These are phyloP conservation scores for Chlamydomonas asymmetrica DNA, from an alignment of 139 green algal species.

Conservation along the genomic window DNA sequence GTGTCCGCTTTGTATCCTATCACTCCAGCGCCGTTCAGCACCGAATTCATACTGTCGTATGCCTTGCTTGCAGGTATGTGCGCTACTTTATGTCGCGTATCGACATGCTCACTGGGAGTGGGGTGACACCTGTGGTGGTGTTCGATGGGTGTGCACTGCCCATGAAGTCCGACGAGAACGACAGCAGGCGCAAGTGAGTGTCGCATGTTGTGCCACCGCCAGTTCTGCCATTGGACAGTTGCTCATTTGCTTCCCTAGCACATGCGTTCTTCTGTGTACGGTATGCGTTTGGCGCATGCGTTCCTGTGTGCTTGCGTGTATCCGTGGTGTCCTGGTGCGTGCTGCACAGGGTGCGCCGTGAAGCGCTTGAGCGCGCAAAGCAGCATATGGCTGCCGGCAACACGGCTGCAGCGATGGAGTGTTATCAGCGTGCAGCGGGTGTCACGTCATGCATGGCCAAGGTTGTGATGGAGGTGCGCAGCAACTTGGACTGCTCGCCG, in stretches of 20 bases:
- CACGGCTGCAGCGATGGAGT: constrained; percentile 75
- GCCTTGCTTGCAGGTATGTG: constrained; percentile 83
- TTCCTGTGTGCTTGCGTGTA: neutral
- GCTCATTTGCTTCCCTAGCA: too few relatives aligned
- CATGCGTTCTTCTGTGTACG: too few relatives aligned
- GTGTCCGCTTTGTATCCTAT: too few relatives aligned
- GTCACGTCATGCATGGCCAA: constrained; percentile 85
- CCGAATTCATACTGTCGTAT: too few relatives aligned
- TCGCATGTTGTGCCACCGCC: too few relatives aligned
- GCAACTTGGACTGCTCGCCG: too few relatives aligned
- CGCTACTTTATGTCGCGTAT: constrained; percentile 86
- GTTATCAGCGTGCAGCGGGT: constrained; percentile 85
- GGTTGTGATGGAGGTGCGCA: constrained; percentile 74
- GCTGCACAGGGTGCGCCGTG: constrained; percentile 45
- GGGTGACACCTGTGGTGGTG: constrained; percentile 85
- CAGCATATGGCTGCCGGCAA: constrained; percentile 74
- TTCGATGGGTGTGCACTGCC: constrained; percentile 94
- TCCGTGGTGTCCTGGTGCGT: neutral
- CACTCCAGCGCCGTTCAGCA: too few relatives aligned
- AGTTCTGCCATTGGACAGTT: too few relatives aligned
- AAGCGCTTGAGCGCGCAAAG: constrained; percentile 58
- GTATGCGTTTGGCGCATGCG: too few relatives aligned
- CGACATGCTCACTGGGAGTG: constrained; percentile 70
- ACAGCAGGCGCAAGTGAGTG: constrained; percentile 59
- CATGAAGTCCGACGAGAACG: constrained; percentile 88